These are phyloP conservation scores for Aspergillus chevalieri DNA, from an alignment of 2,329 filamentous ascomycete species.

Conservation along the genomic window DNA sequence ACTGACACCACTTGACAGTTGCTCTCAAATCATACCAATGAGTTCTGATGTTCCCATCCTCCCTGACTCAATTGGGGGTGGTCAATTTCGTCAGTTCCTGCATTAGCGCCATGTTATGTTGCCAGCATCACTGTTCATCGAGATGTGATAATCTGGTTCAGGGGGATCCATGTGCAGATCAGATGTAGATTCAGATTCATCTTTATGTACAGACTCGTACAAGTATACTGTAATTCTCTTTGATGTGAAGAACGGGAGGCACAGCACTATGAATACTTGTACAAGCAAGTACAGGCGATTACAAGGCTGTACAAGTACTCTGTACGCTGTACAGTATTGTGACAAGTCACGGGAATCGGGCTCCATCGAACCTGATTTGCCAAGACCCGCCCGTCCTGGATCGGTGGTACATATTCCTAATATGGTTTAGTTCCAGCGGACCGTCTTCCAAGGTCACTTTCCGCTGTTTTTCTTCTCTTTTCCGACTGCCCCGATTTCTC, in stretches of 20 bases:
- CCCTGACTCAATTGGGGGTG: too few species aligned
- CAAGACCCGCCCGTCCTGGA: not conserved
- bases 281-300: too few species aligned
- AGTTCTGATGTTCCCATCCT: too few species aligned
- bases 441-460: conserved; percentile 5
- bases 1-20: too few species aligned
- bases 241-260: too few species aligned
- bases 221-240: too few species aligned
- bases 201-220: not conserved
- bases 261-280: too few species aligned
- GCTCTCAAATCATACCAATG: too few species aligned
- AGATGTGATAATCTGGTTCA: not conserved
- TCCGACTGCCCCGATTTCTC: not conserved
- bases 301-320: not conserved
- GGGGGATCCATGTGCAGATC: not conserved
- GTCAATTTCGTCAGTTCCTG: conserved; percentile 26
- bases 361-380: not conserved
- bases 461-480: not conserved
- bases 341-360: not conserved
- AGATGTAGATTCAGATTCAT: not conserved
- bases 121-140: not conserved
- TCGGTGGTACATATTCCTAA: conserved; percentile 1
- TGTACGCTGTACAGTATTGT: not conserved
- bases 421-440: conserved; percentile 3
- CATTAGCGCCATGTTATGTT: conserved; percentile 26